These are phyloP conservation scores for Calonectria honghensis DNA, from an alignment of 2,329 filamentous ascomycete species.

Conservation along the genomic window DNA sequence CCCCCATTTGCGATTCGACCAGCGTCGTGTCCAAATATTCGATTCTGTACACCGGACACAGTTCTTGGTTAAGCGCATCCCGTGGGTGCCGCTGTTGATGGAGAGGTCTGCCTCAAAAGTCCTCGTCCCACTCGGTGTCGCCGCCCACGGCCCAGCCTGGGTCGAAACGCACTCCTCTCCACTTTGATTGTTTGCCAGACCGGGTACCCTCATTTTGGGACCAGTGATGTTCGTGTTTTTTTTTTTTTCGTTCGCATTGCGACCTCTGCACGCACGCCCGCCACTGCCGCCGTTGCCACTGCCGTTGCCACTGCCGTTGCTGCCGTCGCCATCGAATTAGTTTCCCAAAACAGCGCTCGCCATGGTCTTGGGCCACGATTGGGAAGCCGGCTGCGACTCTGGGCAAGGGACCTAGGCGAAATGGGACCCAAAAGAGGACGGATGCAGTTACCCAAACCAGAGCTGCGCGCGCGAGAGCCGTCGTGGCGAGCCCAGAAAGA, in stretches of 20 bases:
- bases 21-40: slow-evolving; percentile 81
- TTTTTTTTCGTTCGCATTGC: slow-evolving; percentile 80
- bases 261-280: slow-evolving; percentile 63
- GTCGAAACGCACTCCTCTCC: slow-evolving; percentile 82
- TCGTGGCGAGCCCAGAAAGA: slow-evolving; percentile 75
- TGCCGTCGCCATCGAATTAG: background rate
- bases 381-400: slow-evolving; percentile 43
- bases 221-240: slow-evolving; percentile 45
- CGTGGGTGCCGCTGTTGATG: slow-evolving; percentile 61
- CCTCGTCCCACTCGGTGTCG: slow-evolving; percentile 78
- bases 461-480: slow-evolving; percentile 68
- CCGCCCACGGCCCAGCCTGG: slow-evolving; percentile 83
- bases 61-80: slow-evolving; percentile 78
- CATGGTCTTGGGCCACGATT: slow-evolving; percentile 62
- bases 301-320: background rate
- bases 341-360: slow-evolving; percentile 57
- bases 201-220: slow-evolving; percentile 72
- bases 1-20: slow-evolving; percentile 73
- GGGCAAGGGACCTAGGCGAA: slow-evolving; percentile 60
- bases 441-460: slow-evolving; percentile 78
- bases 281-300: background rate
- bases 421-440: slow-evolving; percentile 77
- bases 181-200: slow-evolving; percentile 71
- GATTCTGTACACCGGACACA: slow-evolving; percentile 81
- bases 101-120: slow-evolving; percentile 80